Evolutionary conservation across 768 basidiomycete genomes (phyloP).

Genomic region (Panaeolus cyanescens): DNA sequence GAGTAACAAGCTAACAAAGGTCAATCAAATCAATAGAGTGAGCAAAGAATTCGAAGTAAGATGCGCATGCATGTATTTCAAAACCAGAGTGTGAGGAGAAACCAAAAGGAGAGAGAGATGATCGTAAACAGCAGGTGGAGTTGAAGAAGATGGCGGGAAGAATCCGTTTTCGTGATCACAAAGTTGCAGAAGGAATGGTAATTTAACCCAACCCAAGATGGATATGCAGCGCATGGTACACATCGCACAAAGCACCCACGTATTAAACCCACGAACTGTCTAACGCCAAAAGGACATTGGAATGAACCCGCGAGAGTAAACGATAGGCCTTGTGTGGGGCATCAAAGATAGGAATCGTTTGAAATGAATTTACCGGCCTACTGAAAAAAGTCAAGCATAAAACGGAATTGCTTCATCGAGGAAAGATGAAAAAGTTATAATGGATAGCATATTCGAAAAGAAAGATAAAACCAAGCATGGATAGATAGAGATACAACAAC

Average conservation of each 20-base stretch:
- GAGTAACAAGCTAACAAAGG: too few relatives aligned
- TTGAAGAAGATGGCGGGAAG: not conserved
- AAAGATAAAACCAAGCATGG: not conserved
- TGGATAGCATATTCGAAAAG: not conserved
- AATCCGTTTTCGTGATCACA: not conserved
- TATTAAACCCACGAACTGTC: not conserved
- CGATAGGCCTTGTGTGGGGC: not conserved
- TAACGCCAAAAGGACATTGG: not conserved
- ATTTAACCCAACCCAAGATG: not conserved
- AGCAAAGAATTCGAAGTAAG: not conserved
- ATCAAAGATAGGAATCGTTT: not conserved
- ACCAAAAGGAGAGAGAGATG: not conserved
- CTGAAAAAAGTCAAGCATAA: not conserved
- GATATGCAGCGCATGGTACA: not conserved
- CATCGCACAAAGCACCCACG: not conserved
- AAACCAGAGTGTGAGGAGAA: not conserved
- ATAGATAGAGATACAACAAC: slow-evolving; percentile 1
- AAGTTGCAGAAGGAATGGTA: not conserved
- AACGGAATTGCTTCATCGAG: slow-evolving; percentile 1
- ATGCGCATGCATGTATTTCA: not conserved
- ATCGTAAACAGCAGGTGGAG: not conserved
- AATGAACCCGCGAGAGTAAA: not conserved
- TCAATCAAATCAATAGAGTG: not conserved
- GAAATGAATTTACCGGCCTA: not conserved
- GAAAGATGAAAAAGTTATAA: not conserved